Conservation (phyloP, 2,329 filamentous ascomycete genomes). For the Metarhizium rileyi region DNA sequence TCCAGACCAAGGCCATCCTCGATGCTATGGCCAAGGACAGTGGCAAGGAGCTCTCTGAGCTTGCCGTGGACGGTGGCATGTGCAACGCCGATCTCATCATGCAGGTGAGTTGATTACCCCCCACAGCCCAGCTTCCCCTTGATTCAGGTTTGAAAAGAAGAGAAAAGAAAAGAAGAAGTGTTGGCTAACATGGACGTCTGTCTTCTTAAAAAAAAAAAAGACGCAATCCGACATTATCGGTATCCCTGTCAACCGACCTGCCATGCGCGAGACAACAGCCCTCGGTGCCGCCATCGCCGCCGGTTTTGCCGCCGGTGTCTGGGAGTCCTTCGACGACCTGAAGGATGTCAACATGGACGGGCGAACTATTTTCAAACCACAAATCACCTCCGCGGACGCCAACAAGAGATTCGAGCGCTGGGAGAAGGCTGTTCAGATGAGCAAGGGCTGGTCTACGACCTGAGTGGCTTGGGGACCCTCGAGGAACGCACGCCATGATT, state of each 20-base stretch:
- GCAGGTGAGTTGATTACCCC: conserved; percentile 40
- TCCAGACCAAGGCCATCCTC: conserved; percentile 74
- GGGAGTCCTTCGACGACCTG: conserved; percentile 64
- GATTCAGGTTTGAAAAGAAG: neutral
- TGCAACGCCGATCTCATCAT: conserved; percentile 72
- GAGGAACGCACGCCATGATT: neutral
- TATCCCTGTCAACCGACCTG: conserved; percentile 67
- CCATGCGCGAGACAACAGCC: conserved; percentile 77
- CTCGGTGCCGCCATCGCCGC: conserved; percentile 75
- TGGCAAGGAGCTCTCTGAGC: conserved; percentile 58
- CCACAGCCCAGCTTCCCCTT: neutral
- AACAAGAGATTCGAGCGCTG: conserved; percentile 58
- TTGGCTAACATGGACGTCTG: neutral
- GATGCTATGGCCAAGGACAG: conserved; percentile 75
- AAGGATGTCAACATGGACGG: conserved; percentile 62
- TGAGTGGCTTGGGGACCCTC: conserved; percentile 10
- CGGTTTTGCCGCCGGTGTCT: conserved; percentile 65
- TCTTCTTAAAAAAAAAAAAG: conserved; percentile 35
- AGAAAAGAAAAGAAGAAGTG: no score
- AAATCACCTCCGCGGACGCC: conserved; percentile 50
- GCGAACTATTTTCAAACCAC: conserved; percentile 57
- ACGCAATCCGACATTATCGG: conserved; percentile 73
- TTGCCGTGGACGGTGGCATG: conserved; percentile 82
- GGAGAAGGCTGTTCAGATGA: conserved; percentile 73
- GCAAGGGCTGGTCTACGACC: conserved; percentile 53